Evolutionary conservation across 2,329 filamentous ascomycete genomes (phyloP).

Genomic region (Paecilomyces niveus): DNA sequence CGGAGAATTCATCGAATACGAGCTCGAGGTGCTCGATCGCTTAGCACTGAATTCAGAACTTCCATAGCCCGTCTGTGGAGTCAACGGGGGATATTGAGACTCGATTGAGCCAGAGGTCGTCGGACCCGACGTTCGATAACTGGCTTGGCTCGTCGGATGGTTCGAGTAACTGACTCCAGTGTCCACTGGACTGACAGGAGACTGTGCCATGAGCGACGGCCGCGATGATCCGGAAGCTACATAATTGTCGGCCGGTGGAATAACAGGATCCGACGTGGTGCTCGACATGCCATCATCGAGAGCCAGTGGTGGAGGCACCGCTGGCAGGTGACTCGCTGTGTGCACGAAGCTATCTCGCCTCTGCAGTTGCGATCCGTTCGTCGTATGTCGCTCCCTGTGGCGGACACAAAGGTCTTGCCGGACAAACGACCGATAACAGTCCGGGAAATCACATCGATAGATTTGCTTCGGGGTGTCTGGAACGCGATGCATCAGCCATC

Average conservation of each 20-base stretch:
- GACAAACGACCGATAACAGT: conserved; percentile 85
- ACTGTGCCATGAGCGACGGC: background rate
- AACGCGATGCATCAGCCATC: conserved; percentile 6
- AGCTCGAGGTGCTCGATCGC: conserved; percentile 20
- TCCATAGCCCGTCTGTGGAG: conserved; percentile 16
- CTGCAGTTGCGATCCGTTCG: conserved; percentile 47
- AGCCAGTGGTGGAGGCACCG: conserved; percentile 13
- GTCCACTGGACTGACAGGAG: background rate
- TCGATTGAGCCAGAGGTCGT: conserved; percentile 23
- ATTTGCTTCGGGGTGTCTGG: conserved; percentile 88
- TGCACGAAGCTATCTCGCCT: conserved; percentile 42
- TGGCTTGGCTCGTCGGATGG: background rate
- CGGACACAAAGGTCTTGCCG: conserved; percentile 86
- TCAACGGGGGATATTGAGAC: conserved; percentile 18
- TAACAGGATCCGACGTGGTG: conserved; percentile 10
- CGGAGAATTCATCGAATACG: conserved; percentile 20
- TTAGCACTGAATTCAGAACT: conserved; percentile 17
- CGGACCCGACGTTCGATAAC: background rate
- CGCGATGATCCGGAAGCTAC: background rate
- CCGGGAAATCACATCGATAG: conserved; percentile 85
- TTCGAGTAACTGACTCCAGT: background rate
- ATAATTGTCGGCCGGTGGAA: conserved; percentile 5
- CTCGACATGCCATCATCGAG: conserved; percentile 8
- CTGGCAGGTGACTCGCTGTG: conserved; percentile 12
- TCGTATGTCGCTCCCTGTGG: conserved; percentile 73